phyloP scores from a whole-genome alignment of 768 basidiomycete genomes.

The Suillus weaverae region DNA sequence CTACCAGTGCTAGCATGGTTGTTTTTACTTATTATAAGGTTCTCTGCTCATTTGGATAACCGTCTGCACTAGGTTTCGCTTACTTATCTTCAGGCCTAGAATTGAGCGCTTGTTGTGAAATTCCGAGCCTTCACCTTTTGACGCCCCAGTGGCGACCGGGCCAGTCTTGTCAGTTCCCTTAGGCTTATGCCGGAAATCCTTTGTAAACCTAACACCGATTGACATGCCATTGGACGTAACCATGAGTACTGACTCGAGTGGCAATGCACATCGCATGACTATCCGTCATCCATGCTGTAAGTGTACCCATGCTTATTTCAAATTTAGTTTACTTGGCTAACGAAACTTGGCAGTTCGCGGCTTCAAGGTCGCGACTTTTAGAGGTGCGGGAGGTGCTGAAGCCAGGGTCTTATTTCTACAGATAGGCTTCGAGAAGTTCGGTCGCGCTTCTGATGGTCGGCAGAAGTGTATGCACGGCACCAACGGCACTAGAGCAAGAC shows the following conservation, averaged over 20 bases:
- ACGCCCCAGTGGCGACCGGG: neutral
- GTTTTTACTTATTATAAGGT: too few species aligned
- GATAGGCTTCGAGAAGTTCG: neutral
- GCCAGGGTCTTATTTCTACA: neutral
- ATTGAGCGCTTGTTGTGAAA: neutral
- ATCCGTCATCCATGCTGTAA: neutral
- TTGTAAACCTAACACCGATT: neutral
- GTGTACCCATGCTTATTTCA: neutral
- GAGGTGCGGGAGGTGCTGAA: neutral
- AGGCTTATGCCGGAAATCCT: neutral
- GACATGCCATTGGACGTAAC: neutral
- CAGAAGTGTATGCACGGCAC: neutral
- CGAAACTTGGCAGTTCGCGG: neutral
- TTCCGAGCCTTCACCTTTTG: neutral
- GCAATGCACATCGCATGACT: too few species aligned
- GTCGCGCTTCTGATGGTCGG: neutral
- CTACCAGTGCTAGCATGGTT: too few species aligned
- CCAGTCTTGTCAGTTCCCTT: neutral
- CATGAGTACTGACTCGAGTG: neutral
- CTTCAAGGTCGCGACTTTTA: neutral
- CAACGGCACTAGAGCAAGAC: neutral
- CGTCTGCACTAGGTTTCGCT: too few species aligned
- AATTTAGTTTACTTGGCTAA: neutral
- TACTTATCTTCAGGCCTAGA: neutral
- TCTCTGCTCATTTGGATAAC: too few species aligned